A percentile compares a stretch with the other conserved stretches of the same genome.
phyloP scores from a whole-genome alignment of 1,139 yeast species.

The Arxiozyma slooffiae region DNA sequence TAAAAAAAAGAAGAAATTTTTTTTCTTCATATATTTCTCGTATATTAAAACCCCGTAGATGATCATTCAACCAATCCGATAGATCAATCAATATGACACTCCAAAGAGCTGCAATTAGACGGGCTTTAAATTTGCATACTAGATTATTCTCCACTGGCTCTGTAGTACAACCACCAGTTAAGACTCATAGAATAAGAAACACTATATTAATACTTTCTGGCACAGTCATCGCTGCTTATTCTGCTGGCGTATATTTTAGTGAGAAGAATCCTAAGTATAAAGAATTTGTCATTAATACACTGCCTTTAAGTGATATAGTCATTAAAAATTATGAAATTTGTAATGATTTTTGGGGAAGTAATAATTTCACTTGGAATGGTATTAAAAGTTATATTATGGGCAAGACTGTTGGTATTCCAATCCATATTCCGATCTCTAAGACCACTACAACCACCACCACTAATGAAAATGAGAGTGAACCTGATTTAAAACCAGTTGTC shows the following conservation, averaged over 20 bases:
- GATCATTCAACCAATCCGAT: too few species aligned
- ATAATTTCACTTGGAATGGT: constrained; percentile 8
- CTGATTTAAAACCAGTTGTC: not conserved
- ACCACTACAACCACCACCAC: not conserved
- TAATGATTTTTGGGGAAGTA: constrained; percentile 37
- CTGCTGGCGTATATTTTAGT: constrained; percentile 38
- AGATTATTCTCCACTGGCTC: not conserved
- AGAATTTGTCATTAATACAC: constrained; percentile 45
- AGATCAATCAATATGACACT: not conserved
- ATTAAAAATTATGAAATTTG: constrained; percentile 41
- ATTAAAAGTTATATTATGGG: constrained; percentile 31
- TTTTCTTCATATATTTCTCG: too few species aligned
- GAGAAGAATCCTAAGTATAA: constrained; percentile 37
- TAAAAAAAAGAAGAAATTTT: too few species aligned
- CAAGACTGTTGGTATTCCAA: constrained; percentile 37
- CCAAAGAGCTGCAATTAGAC: not conserved
- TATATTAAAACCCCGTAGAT: too few species aligned
- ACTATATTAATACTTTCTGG: constrained; percentile 26
- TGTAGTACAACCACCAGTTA: constrained; percentile 5
- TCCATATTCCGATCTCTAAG: constrained; percentile 3
- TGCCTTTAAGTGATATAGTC: constrained; percentile 50
- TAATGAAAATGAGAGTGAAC: not conserved
- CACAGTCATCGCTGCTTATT: constrained; percentile 34
- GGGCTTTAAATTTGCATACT: not conserved
- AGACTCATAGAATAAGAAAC: constrained; percentile 28